Evolutionary conservation across 768 basidiomycete genomes (phyloP), one percentile per base, ranked within the genome.

Genomic region (Heimioporus sp.): DNA sequence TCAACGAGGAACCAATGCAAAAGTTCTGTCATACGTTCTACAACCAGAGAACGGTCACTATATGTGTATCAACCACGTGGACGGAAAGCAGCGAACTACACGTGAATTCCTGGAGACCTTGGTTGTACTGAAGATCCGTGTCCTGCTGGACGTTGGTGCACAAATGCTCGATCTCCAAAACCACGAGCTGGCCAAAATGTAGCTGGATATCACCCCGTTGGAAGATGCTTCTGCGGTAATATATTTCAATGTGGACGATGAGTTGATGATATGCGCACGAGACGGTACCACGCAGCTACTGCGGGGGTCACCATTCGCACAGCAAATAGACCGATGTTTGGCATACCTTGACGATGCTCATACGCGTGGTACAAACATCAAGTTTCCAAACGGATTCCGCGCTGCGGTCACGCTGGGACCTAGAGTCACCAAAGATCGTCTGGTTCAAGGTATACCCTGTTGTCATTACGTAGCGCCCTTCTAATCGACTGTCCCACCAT

Each of bases 151-250:
- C 50, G 76, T 80, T 16, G 80, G 79, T 4, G 79, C 79, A 0
- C 79, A 80, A 56, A 77, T 83, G 65, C 64, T 82, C 11, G 80
- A 82, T 39, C 64, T 80, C 49, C 61, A 65, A 21, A 80, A 77
- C 51, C 39, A 58, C 6, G 65, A 75, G 17, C 46, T 80, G 3
- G 74, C 67, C 8, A 35, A 53, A 20, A 43, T 55, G 5, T 81
- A 80, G 80, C 64, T 80, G 7, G 39, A 41, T 19, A 52, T 52
- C 32, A 56, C 40, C 15, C 36, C n/a, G n/a, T n/a, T n/a, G n/a
- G n/a, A 10, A 9, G 38, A 43, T n/a, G 48, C 52, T n/a, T 38
- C 54, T 31, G 65, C 65, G 5, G 65, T 63, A 15, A 54, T 65
- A 6, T 65, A 64, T 46, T 69, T 66, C 39, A 41, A 48, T 13